Evolutionary conservation across 306 rosid genomes (phyloP).

Genomic region (Rosa multiflora): DNA sequence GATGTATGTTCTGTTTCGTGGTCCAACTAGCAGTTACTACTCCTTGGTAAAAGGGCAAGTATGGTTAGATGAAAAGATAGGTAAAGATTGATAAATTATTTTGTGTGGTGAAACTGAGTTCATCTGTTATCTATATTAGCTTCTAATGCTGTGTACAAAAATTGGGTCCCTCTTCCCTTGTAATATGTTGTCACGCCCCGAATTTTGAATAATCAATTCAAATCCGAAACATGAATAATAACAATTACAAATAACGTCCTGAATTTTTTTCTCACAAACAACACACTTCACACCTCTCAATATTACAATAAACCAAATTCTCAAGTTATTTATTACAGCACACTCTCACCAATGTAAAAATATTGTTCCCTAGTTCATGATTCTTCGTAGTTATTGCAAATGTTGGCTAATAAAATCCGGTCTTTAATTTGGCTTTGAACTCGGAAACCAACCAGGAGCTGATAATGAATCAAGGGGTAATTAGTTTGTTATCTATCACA

Average conservation of each 20-base stretch:
- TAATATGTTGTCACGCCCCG: too few species aligned
- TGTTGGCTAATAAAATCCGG: conserved; percentile 8
- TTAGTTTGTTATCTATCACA: conserved; percentile 73
- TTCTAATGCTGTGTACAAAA: neutral
- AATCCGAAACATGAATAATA: too few species aligned
- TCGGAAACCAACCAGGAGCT: conserved; percentile 98
- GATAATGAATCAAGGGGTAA: conserved; percentile 95
- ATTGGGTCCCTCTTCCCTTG: conserved; percentile 9
- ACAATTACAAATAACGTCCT: too few species aligned
- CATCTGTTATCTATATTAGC: neutral
- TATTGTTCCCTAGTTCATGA: conserved; percentile 9
- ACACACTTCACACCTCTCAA: too few species aligned
- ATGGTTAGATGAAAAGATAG: neutral
- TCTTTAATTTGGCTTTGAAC: conserved; percentile 20
- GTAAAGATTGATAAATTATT: neutral
- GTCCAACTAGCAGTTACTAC: neutral
- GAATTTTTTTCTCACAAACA: too few species aligned
- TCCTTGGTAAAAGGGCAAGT: neutral
- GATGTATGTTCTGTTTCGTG: neutral
- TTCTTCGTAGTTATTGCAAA: neutral
- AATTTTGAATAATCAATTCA: too few species aligned
- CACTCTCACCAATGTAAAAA: too few species aligned
- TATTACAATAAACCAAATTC: too few species aligned
- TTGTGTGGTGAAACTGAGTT: neutral
- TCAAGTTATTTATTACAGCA: too few species aligned